phyloP scores from a whole-genome alignment of 306 rosid genomes.

The Canavalia ensiformis region DNA sequence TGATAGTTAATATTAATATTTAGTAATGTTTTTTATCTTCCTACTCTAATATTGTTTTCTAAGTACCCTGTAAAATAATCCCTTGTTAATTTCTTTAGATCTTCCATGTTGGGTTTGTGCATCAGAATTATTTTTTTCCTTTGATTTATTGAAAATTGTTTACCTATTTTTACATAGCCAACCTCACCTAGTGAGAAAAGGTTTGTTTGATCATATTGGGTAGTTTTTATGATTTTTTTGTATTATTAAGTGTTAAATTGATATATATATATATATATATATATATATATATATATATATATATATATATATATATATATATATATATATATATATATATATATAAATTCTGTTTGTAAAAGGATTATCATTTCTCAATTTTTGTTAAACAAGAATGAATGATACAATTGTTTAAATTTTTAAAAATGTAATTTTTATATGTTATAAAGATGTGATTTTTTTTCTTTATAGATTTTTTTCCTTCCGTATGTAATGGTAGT shows the following conservation, averaged over 20 bases:
- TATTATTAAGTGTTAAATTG: constrained; percentile 18
- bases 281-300: constrained; percentile 28
- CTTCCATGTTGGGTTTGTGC: constrained; percentile 14
- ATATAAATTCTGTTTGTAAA: constrained; percentile 19
- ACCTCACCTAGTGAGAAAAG: background rate
- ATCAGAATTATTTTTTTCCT: background rate
- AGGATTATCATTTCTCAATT: constrained; percentile 14
- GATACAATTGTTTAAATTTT: constrained; percentile 8
- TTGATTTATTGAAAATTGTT: background rate
- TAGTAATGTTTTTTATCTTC: constrained; percentile 7
- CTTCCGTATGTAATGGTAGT: constrained; percentile 43
- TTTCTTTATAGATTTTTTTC: background rate
- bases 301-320: constrained; percentile 26
- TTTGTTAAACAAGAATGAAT: constrained; percentile 28
- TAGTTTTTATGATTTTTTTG: constrained; percentile 10
- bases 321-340: constrained; percentile 28
- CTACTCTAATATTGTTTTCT: constrained; percentile 6
- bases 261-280: constrained; percentile 27
- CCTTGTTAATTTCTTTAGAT: constrained; percentile 16
- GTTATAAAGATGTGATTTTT: background rate
- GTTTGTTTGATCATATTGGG: background rate
- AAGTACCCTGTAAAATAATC: background rate
- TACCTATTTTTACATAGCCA: background rate
- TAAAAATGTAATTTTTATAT: background rate
- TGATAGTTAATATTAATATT: constrained; percentile 21